These are phyloP conservation scores for Rubia balearica DNA, from an alignment of 305 asterid species.

Conservation along the genomic window DNA sequence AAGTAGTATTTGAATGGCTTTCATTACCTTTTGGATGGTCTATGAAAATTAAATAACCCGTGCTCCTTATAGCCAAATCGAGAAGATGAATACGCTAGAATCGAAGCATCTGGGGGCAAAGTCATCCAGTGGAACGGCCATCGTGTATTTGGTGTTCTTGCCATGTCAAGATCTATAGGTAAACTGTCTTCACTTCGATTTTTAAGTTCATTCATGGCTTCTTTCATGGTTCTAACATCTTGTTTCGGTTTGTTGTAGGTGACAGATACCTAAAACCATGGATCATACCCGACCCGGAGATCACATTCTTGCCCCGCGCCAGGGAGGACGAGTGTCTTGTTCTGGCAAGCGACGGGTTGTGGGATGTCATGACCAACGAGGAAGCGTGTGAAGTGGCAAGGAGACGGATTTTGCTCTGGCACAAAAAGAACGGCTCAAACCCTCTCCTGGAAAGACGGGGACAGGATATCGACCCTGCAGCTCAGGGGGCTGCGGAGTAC, in stretches of 20 bases:
- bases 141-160: conserved; percentile 85
- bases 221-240: not conserved
- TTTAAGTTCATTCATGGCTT: not conserved
- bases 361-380: conserved; percentile 73
- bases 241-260: conserved; percentile 31
- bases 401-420: conserved; percentile 59
- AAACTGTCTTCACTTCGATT: conserved; percentile 20
- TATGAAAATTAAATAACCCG: not conserved
- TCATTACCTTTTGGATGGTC: not conserved
- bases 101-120: conserved; percentile 81
- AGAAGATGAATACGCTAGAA: conserved; percentile 81
- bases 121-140: conserved; percentile 83
- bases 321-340: conserved; percentile 73
- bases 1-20: conserved; percentile 14
- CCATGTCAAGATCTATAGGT: conserved; percentile 93
- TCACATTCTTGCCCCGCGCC: conserved; percentile 52
- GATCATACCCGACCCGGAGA: conserved; percentile 74
- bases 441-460: conserved; percentile 37
- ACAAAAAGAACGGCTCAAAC: conserved; percentile 48
- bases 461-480: conserved; percentile 63
- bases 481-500: conserved; percentile 80
- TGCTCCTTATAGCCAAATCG: conserved; percentile 49
- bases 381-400: conserved; percentile 71
- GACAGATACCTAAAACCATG: conserved; percentile 72
- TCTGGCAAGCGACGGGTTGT: conserved; percentile 73